phyloP scores from a whole-genome alignment of 805 yeast species.

The Candida adriatica region DNA sequence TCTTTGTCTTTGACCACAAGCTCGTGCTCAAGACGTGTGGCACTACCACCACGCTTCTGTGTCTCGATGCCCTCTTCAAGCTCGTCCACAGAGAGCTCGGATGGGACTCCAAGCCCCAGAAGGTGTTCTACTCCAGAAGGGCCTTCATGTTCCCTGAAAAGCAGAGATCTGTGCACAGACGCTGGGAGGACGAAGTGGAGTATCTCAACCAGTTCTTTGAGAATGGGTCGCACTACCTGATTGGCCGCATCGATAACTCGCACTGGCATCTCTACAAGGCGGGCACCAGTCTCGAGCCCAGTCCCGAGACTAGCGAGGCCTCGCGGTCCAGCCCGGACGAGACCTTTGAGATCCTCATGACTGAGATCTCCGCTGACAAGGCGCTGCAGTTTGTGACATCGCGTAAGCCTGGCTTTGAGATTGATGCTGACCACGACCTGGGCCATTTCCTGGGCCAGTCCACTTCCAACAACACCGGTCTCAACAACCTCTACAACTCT shows the following conservation, averaged over 20 bases:
- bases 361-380: slow-evolving; percentile 55
- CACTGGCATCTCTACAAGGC: slow-evolving; percentile 89
- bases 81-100: slow-evolving; percentile 35
- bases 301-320: slow-evolving; percentile 1
- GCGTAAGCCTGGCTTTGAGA: slow-evolving; percentile 34
- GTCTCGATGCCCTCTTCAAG: slow-evolving; percentile 59
- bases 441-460: slow-evolving; percentile 78
- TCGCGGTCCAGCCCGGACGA: slow-evolving; percentile 37
- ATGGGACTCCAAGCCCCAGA: slow-evolving; percentile 43
- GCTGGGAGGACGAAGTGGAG: slow-evolving; percentile 77
- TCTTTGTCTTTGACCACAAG: slow-evolving; percentile 84
- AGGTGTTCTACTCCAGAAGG: slow-evolving; percentile 85
- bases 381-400: slow-evolving; percentile 55
- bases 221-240: slow-evolving; percentile 59
- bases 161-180: slow-evolving; percentile 74
- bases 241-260: slow-evolving; percentile 74
- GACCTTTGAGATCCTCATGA: slow-evolving; percentile 88
- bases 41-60: slow-evolving; percentile 82
- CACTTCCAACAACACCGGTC: slow-evolving; percentile 55
- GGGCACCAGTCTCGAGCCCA: background rate
- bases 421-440: slow-evolving; percentile 49
- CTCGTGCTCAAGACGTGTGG: slow-evolving; percentile 92
- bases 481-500: slow-evolving; percentile 52
- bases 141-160: slow-evolving; percentile 87
- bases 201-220: slow-evolving; percentile 61